These are phyloP conservation scores for Amphirosellinia nigrospora DNA, from an alignment of 495 filamentous ascomycete species.

Conservation along the genomic window DNA sequence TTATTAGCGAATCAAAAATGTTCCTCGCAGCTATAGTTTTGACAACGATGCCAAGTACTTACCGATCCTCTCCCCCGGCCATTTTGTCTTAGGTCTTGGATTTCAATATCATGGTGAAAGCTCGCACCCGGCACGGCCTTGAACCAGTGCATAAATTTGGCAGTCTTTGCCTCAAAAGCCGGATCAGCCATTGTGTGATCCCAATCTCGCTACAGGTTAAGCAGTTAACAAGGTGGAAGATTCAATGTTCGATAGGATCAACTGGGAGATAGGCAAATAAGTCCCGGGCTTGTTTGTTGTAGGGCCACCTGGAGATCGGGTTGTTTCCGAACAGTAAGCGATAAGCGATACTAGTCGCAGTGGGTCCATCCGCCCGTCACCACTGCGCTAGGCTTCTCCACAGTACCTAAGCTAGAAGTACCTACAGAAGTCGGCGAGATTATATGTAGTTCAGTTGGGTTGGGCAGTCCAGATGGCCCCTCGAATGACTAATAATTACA, in stretches of 20 bases:
- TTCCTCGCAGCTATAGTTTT: neutral
- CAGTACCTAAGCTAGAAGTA: too few species aligned
- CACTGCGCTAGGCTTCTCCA: too few species aligned
- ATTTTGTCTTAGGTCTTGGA: conserved; percentile 48
- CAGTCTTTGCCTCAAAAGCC: conserved; percentile 42
- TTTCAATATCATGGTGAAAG: conserved; percentile 50
- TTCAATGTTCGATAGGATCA: neutral
- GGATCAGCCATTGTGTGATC: conserved; percentile 32
- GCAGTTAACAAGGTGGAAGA: neutral
- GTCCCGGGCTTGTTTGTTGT: neutral
- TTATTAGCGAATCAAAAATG: conserved; percentile 16
- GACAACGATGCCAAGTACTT: conserved; percentile 20
- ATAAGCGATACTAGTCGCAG: neutral
- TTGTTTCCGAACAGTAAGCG: conserved; percentile 10
- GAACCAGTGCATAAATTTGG: conserved; percentile 53
- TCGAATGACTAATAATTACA: too few species aligned
- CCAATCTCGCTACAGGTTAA: neutral
- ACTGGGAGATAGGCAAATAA: neutral
- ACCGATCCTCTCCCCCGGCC: conserved; percentile 55
- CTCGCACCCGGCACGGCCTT: conserved; percentile 49
- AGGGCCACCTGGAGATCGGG: too few species aligned
- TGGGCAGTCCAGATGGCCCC: too few species aligned
- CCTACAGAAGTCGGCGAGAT: too few species aligned
- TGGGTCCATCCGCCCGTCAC: too few species aligned
- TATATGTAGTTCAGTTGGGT: too few species aligned